phyloP scores from a whole-genome alignment of 1,139 yeast species.

The Kurtzmaniella quercitrusa region DNA sequence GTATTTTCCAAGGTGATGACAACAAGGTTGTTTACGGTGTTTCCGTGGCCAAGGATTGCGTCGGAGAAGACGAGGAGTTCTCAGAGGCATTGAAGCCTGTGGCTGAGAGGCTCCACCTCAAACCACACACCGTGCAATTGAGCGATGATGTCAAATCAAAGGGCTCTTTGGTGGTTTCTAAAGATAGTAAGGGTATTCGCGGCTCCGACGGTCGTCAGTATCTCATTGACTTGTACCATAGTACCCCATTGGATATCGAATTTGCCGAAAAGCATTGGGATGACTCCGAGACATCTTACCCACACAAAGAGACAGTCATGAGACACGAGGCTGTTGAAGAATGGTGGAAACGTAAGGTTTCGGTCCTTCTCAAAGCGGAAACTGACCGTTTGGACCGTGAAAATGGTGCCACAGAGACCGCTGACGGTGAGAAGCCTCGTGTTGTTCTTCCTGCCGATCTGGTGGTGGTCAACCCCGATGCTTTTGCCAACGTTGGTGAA shows the following conservation, averaged over 20 bases:
- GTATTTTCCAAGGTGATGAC: constrained; percentile 53
- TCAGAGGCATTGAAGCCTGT: constrained; percentile 54
- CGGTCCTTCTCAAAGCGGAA: constrained; percentile 49
- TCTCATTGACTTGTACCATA: constrained; percentile 76
- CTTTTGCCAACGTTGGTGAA: constrained; percentile 47
- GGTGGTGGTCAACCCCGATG: constrained; percentile 75
- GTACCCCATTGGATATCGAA: constrained; percentile 79
- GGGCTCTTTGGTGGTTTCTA: constrained; percentile 59
- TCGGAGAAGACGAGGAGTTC: constrained; percentile 48
- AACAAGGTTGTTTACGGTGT: constrained; percentile 69
- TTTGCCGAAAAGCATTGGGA: constrained; percentile 58
- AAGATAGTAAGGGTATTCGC: constrained; percentile 77
- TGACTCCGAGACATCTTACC: constrained; percentile 53
- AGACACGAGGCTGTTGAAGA: constrained; percentile 88
- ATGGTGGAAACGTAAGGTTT: constrained; percentile 78
- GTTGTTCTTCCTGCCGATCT: constrained; percentile 55
- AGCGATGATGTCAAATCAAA: constrained; percentile 30
- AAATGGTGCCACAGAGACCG: constrained; percentile 19
- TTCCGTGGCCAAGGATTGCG: constrained; percentile 54
- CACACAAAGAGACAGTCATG: constrained; percentile 73
- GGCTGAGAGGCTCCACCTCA: constrained; percentile 75
- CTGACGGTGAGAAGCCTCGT: constrained; percentile 43
- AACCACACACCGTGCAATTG: constrained; percentile 54
- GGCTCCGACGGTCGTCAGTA: constrained; percentile 88
- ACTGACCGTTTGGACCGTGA: constrained; percentile 48